These are phyloP conservation scores for Sporisorium scitamineum DNA, from an alignment of 1,284 basidiomycete genomes.

Conservation along the genomic window DNA sequence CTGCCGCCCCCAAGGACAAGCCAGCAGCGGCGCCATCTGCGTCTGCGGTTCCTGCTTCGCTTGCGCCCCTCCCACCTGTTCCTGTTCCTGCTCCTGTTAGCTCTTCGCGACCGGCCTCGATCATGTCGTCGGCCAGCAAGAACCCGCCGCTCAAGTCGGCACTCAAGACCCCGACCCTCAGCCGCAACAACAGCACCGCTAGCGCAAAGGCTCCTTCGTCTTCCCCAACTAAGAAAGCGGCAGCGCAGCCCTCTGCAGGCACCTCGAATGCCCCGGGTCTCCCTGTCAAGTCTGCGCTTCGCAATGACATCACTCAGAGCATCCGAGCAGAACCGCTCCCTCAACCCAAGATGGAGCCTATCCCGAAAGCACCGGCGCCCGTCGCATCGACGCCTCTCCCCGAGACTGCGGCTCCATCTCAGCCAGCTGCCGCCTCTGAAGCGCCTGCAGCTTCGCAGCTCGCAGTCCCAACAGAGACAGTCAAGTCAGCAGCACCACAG, in stretches of 20 bases:
- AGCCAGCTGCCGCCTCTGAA: conserved; percentile 7
- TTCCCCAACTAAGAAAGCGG: conserved; percentile 39
- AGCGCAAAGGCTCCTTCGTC: conserved; percentile 26
- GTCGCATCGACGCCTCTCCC: conserved; percentile 43
- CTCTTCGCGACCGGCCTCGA: conserved; percentile 40
- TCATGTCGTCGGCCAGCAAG: conserved; percentile 49
- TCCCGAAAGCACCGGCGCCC: conserved; percentile 51
- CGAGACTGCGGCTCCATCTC: conserved; percentile 9
- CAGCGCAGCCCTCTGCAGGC: conserved; percentile 3
- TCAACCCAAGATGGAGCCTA: conserved; percentile 49
- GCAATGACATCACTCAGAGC: conserved; percentile 46
- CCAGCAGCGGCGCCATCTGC: conserved; percentile 10
- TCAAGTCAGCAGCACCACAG: conserved; percentile 2
- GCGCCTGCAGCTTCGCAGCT: conserved; percentile 3
- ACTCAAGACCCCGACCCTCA: conserved; percentile 52
- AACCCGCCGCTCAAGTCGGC: conserved; percentile 61
- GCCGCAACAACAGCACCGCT: conserved; percentile 38
- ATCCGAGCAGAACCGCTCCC: conserved; percentile 36
- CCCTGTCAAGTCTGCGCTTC: conserved; percentile 38
- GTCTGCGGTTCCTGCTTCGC: background rate
- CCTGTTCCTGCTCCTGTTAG: conserved; percentile 8
- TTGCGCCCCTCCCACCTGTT: conserved; percentile 7
- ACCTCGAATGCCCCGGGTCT: conserved; percentile 4
- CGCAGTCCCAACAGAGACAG: background rate
- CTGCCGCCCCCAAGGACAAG: conserved; percentile 29